These are phyloP conservation scores for Pseudogymnoascus sp. DNA, from an alignment of 2,329 filamentous ascomycete species.

Conservation along the genomic window DNA sequence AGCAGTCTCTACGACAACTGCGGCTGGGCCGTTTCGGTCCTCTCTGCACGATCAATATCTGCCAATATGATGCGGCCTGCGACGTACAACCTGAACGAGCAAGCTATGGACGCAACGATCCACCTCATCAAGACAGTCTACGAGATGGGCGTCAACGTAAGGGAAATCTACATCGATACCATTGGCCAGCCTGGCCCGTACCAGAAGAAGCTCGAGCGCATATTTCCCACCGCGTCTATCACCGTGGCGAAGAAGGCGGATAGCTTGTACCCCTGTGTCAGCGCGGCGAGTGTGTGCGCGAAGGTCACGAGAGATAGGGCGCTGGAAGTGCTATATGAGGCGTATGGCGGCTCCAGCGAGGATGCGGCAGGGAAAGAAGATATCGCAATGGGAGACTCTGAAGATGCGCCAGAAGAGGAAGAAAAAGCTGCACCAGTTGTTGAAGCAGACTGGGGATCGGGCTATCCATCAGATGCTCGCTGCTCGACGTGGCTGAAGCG, in stretches of 20 bases:
- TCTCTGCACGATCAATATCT: slow-evolving; percentile 56
- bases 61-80: slow-evolving; percentile 34
- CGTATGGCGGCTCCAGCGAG: slow-evolving; percentile 33
- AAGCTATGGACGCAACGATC: slow-evolving; percentile 88
- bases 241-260: slow-evolving; percentile 89
- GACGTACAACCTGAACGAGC: slow-evolving; percentile 86
- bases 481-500: slow-evolving; percentile 74
- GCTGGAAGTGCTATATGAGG: slow-evolving; percentile 67
- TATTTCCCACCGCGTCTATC: slow-evolving; percentile 71
- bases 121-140: slow-evolving; percentile 72
- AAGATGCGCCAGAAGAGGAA: not conserved
- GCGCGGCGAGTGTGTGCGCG: slow-evolving; percentile 86
- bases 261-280: slow-evolving; percentile 84
- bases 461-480: slow-evolving; percentile 81
- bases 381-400: slow-evolving; percentile 16
- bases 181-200: slow-evolving; percentile 77
- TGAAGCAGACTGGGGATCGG: slow-evolving; percentile 69
- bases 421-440: slow-evolving; percentile 32
- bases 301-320: slow-evolving; percentile 93
- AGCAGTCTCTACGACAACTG: slow-evolving; percentile 54
- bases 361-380: slow-evolving; percentile 24
- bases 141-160: slow-evolving; percentile 69
- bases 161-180: slow-evolving; percentile 91
- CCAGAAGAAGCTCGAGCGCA: slow-evolving; percentile 72
- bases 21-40: slow-evolving; percentile 75